Conservation (phyloP, 768 basidiomycete genomes). For the Phanerochaete carnosa region DNA sequence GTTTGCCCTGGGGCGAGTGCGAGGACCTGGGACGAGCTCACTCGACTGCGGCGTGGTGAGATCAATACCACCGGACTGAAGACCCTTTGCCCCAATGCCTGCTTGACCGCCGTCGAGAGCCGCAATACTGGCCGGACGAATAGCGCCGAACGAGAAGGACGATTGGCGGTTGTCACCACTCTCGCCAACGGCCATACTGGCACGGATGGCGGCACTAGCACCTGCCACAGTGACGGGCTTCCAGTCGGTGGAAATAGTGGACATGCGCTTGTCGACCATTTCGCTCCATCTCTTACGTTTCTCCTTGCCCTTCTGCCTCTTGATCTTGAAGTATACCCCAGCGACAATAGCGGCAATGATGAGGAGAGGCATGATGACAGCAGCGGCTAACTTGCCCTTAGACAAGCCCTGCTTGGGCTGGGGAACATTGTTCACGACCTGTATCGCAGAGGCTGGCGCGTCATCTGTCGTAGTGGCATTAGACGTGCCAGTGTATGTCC, state of each 20-base stretch:
- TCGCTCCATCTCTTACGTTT: constrained; percentile 61
- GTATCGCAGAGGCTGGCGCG: constrained; percentile 43
- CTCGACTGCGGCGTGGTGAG: constrained; percentile 29
- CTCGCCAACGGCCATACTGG: constrained; percentile 52
- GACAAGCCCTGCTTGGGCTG: constrained; percentile 30
- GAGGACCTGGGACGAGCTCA: constrained; percentile 52
- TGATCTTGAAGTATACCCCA: constrained; percentile 49
- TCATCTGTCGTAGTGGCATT: constrained; percentile 35
- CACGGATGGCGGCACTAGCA: constrained; percentile 70
- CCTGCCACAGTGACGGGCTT: constrained; percentile 67
- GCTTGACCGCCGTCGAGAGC: constrained; percentile 43
- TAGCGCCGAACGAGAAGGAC: constrained; percentile 54
- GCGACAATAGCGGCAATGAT: constrained; percentile 43
- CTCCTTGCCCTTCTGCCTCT: constrained; percentile 44
- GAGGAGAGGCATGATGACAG: constrained; percentile 59
- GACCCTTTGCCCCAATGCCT: constrained; percentile 35
- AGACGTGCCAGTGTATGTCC: constrained; percentile 49
- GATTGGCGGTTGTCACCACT: constrained; percentile 39
- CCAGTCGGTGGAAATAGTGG: constrained; percentile 77
- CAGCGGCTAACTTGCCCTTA: constrained; percentile 64
- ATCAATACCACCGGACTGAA: constrained; percentile 19
- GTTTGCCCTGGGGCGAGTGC: constrained; percentile 34
- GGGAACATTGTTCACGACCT: constrained; percentile 32
- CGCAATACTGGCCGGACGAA: constrained; percentile 41
- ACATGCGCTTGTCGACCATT: constrained; percentile 79